phyloP scores from a whole-genome alignment of 768 basidiomycete genomes.

The Neoboletus brunneissimus region DNA sequence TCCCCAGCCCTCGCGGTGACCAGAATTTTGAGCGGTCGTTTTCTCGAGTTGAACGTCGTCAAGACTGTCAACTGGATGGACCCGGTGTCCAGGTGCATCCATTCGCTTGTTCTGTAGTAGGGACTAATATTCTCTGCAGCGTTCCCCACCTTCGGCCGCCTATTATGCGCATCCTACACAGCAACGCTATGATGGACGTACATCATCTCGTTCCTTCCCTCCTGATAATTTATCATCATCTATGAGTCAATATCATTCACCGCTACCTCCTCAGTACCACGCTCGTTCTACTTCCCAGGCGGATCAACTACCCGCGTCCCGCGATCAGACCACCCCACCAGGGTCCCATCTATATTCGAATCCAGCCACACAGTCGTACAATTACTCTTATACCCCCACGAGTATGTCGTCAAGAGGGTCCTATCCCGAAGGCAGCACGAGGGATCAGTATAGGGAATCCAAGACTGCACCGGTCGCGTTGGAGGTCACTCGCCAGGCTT shows the following conservation, averaged over 20 bases:
- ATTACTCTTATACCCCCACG: slow-evolving; percentile 12
- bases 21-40: slow-evolving; percentile 24
- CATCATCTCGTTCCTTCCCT: slow-evolving; percentile 13
- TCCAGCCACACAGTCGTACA: slow-evolving; percentile 21
- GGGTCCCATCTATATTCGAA: slow-evolving; percentile 27
- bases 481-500: slow-evolving; percentile 16
- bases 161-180: slow-evolving; percentile 24
- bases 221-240: slow-evolving; percentile 26
- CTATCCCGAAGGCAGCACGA: slow-evolving; percentile 15
- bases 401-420: slow-evolving; percentile 23
- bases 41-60: slow-evolving; percentile 25
- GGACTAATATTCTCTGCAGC: slow-evolving; percentile 17
- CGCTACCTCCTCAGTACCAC: slow-evolving; percentile 19
- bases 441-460: slow-evolving; percentile 20
- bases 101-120: background rate
- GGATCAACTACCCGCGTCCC: slow-evolving; percentile 25
- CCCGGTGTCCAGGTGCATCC: slow-evolving; percentile 32
- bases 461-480: slow-evolving; percentile 3
- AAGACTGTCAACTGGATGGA: slow-evolving; percentile 24
- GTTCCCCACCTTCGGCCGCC: slow-evolving; percentile 17
- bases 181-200: slow-evolving; percentile 28
- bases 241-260: slow-evolving; percentile 22
- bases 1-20: slow-evolving; percentile 39
- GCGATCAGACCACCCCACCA: slow-evolving; percentile 27
- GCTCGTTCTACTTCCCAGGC: slow-evolving; percentile 29